Conservation (phyloP, 192 early-diverging fungal species). For the Entomortierella chlamydospora region DNA sequence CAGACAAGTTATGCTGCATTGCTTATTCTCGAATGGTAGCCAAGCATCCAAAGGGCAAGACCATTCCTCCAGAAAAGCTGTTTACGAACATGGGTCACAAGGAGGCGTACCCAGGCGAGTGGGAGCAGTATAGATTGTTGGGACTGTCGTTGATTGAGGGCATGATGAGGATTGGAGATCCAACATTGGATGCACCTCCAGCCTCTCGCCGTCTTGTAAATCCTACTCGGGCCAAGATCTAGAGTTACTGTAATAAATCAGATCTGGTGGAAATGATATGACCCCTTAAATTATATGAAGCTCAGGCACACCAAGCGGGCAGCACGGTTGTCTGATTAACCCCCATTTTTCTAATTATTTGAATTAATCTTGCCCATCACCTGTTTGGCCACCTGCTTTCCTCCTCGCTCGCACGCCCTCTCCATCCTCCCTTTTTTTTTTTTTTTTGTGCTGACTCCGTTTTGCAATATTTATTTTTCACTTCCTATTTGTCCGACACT, state of each 20-base stretch:
- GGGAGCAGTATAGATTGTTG: conserved; percentile 50
- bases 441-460: background rate
- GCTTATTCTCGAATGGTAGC: conserved; percentile 49
- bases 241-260: background rate
- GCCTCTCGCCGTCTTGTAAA: background rate
- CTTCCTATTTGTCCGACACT: no score
- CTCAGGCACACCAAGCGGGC: no score
- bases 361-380: no score
- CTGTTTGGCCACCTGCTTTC: background rate
- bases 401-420: background rate
- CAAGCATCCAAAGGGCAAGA: conserved; percentile 51
- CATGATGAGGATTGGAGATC: conserved; percentile 54
- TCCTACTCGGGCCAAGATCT: background rate
- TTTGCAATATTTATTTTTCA: background rate
- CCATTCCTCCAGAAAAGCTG: conserved; percentile 27
- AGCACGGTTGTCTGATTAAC: no score
- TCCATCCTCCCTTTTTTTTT: background rate
- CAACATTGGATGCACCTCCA: conserved; percentile 11
- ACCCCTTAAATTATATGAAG: no score
- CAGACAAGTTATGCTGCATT: conserved; percentile 48
- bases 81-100: conserved; percentile 38
- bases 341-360: no score
- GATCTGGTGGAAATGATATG: no score
- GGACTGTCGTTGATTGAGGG: conserved; percentile 48
- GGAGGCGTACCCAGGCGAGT: conserved; percentile 46